These are phyloP conservation scores for Apiospora rasikravindrae DNA, from an alignment of 2,329 filamentous ascomycete species.

Conservation along the genomic window DNA sequence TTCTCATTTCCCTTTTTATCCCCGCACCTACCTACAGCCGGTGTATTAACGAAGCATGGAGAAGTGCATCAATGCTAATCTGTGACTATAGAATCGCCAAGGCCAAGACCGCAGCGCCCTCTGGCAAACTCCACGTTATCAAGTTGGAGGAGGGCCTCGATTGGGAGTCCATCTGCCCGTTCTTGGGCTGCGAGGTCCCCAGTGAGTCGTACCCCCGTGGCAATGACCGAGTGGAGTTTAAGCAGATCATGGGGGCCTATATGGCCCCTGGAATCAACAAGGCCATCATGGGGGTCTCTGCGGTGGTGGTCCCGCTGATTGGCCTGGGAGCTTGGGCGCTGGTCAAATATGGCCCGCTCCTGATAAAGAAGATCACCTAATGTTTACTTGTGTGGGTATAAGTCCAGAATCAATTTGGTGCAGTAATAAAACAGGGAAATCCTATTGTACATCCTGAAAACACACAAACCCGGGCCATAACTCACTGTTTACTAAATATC, in stretches of 20 bases:
- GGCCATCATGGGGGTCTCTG: neutral
- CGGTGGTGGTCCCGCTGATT: neutral
- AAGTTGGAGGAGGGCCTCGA: conserved; percentile 10
- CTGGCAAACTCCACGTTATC: neutral
- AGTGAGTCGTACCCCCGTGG: neutral
- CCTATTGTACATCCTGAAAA: neutral
- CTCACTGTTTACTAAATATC: neutral
- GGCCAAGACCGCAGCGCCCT: neutral
- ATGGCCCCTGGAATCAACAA: neutral
- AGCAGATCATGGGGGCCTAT: neutral
- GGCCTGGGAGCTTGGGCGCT: neutral
- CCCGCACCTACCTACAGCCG: neutral
- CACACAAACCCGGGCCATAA: neutral
- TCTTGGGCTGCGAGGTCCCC: conserved; percentile 3
- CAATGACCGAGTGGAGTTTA: neutral
- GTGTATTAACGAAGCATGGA: neutral
- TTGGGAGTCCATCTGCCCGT: neutral
- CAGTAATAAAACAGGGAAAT: neutral
- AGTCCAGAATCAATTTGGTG: neutral
- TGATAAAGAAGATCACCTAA: neutral
- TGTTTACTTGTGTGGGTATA: neutral
- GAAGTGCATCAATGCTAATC: neutral
- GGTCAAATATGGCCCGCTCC: neutral
- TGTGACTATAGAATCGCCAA: neutral
- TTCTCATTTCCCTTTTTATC: neutral